Percentiles rank a stretch among this genome's conserved stretches.
These are phyloP conservation scores for Fusarium domesticum DNA, from an alignment of 2,329 filamentous ascomycete species.

Conservation along the genomic window DNA sequence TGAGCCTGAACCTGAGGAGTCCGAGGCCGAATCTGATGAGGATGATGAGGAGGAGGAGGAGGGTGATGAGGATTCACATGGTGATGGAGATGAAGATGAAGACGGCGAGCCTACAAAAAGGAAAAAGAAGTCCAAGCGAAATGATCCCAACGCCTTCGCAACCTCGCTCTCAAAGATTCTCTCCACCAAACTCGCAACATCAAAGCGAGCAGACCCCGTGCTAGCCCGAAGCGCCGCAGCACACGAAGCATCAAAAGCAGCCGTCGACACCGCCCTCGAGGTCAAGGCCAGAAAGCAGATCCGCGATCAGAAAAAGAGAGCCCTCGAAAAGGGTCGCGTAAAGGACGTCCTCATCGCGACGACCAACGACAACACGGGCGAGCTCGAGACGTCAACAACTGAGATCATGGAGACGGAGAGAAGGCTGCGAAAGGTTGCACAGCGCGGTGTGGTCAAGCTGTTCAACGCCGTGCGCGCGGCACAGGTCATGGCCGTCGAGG, in stretches of 20 bases:
- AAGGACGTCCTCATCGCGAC: conserved; percentile 75
- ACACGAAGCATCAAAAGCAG: conserved; percentile 66
- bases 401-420: conserved; percentile 70
- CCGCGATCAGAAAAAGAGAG: conserved; percentile 73
- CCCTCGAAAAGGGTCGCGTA: conserved; percentile 81
- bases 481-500: conserved; percentile 82
- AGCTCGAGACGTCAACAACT: conserved; percentile 45
- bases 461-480: conserved; percentile 94
- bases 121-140: conserved; percentile 70
- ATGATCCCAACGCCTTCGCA: conserved; percentile 87
- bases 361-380: conserved; percentile 48
- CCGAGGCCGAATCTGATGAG: conserved; percentile 23
- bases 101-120: conserved; percentile 36
- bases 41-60: conserved; percentile 25
- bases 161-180: conserved; percentile 93
- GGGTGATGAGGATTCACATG: conserved; percentile 36
- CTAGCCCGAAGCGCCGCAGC: conserved; percentile 78
- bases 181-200: conserved; percentile 77
- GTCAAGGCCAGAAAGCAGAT: conserved; percentile 75
- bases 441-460: conserved; percentile 90
- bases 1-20: conserved; percentile 22
- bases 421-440: conserved; percentile 78
- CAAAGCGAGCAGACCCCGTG: conserved; percentile 85
- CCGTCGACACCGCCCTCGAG: conserved; percentile 75
- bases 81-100: conserved; percentile 39